Conservation (phyloP, 768 basidiomycete genomes). For the Termitomyces sp. region DNA sequence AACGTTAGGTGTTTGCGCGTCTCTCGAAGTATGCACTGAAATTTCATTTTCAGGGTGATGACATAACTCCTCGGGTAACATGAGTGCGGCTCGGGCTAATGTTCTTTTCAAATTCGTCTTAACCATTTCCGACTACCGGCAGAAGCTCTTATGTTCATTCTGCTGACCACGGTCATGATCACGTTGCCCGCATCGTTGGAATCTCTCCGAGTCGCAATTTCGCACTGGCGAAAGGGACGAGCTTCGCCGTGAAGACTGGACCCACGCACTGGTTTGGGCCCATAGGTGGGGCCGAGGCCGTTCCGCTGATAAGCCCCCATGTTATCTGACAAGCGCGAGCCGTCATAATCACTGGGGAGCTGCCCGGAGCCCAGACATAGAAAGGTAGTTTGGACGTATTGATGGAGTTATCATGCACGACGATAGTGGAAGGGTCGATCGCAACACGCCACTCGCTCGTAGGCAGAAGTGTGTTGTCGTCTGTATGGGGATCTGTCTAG, state of each 20-base stretch:
- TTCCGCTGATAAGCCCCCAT: constrained; percentile 27
- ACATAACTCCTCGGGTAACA: neutral
- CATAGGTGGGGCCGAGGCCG: constrained; percentile 29
- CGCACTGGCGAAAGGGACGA: constrained; percentile 35
- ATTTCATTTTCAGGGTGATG: neutral
- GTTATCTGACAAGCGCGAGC: constrained; percentile 32
- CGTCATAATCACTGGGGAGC: constrained; percentile 33
- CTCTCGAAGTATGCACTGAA: neutral
- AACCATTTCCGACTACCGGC: neutral
- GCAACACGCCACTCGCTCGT: constrained; percentile 33
- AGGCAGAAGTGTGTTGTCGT: constrained; percentile 32
- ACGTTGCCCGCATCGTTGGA: constrained; percentile 24
- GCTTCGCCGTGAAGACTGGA: constrained; percentile 25
- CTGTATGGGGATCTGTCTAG: constrained; percentile 34
- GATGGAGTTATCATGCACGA: constrained; percentile 24
- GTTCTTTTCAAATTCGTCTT: neutral
- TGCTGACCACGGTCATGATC: constrained; percentile 6
- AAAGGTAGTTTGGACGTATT: constrained; percentile 24
- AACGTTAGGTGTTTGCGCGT: too few relatives aligned
- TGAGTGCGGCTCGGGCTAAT: neutral
- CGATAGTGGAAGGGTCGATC: constrained; percentile 31
- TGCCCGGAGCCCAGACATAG: constrained; percentile 34
- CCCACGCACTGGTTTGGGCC: constrained; percentile 29
- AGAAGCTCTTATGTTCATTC: neutral
- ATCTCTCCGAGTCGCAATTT: constrained; percentile 36